Base-by-base conservation (phyloP, 1,284 basidiomycete genomes). In the Heterobasidion occidentale region DNA sequence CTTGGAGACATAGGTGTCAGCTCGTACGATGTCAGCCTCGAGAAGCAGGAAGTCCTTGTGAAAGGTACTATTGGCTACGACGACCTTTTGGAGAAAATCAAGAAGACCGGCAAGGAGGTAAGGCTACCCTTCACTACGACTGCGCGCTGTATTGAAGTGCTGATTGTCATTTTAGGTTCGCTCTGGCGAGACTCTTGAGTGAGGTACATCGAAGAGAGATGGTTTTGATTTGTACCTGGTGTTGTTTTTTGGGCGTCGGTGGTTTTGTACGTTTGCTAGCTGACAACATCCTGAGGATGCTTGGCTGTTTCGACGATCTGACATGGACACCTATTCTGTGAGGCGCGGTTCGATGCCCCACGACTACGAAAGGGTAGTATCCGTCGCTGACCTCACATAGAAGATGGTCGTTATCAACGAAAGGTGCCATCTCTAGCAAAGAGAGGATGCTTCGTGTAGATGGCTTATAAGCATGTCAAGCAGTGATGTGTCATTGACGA, bases 91-190 rank as follows among this genome's bases (percentile, higher is more conserved):
- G 83, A 74, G 52, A 90, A 79, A 76, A 91, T 94, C 69, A 82
- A 84, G 77, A 94, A 92, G 81, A 94, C 91, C 2, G 92, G 92
- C 61, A 94, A 94, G 73, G 81, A 86, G 78, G 84, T 84, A 57
- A 55, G 75, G 7, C 42, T 45, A 14, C 42, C 5, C 14, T 14
- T 14, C 17, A 45, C 17, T 14, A 3, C 42, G 12, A 17, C 17
- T 4, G 42, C 42, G 12, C 42, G 42, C 14, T 45, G 42, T 7
- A 14, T 45, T 3, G 42, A 45, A 14, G 51, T n/a, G 45, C 53
- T 17, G 8, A 17, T 12, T 46, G 11, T 56, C 14, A 17, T 42
- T 51, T 34, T 58, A 72, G 71, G 71, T 77, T 52, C 67, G 69
- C 64, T 75, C 74, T 47, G 73, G 75, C 9, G 63, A 67, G 64